phyloP scores from a whole-genome alignment of 768 basidiomycete genomes.

The Amanita muscaria region DNA sequence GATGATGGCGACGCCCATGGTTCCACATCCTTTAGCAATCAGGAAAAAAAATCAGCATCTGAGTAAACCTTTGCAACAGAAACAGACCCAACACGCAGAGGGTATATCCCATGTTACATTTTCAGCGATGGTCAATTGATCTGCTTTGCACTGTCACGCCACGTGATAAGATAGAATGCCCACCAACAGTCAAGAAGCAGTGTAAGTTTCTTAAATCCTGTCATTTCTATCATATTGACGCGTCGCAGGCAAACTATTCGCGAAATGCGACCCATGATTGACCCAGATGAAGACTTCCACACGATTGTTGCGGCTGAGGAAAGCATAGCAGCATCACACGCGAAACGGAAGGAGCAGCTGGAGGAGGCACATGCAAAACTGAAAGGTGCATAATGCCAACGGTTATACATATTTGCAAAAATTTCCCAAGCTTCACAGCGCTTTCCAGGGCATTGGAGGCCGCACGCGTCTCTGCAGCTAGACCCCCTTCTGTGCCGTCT shows the following conservation, averaged over 20 bases:
- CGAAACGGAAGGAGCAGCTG: constrained; percentile 52
- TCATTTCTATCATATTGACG: not conserved
- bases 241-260: constrained; percentile 50
- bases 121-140: too few relatives aligned
- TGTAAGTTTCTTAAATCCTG: constrained; percentile 21
- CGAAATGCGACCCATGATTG: constrained; percentile 65
- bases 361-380: constrained; percentile 60
- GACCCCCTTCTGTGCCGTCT: constrained; percentile 64
- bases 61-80: constrained; percentile 9
- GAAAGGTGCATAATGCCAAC: constrained; percentile 35
- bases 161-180: constrained; percentile 18
- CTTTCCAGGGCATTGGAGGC: constrained; percentile 57
- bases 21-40: constrained; percentile 83
- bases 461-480: constrained; percentile 60
- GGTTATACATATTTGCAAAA: too few relatives aligned
- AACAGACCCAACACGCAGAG: constrained; percentile 73
- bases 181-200: constrained; percentile 40
- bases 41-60: constrained; percentile 14
- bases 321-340: constrained; percentile 49
- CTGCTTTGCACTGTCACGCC: not conserved
- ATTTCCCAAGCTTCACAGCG: constrained; percentile 33
- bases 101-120: constrained; percentile 72
- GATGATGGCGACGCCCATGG: constrained; percentile 94
- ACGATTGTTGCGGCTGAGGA: constrained; percentile 71
- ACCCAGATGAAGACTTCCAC: constrained; percentile 71